Conservation (phyloP, 164 flowering plant species). For the Protea cynaroides region DNA sequence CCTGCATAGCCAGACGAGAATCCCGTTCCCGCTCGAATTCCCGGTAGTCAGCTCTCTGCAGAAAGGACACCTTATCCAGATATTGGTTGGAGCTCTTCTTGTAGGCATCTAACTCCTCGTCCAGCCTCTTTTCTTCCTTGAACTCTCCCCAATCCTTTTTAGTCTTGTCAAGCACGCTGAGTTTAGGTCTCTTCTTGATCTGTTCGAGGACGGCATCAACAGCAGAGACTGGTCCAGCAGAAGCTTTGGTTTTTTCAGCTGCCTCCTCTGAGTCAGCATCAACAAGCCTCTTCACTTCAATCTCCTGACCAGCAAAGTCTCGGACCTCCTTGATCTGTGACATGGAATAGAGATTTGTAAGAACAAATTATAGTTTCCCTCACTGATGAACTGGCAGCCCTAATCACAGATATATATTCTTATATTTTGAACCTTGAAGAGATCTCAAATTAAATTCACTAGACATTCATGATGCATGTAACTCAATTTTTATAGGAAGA, state of each 20-base stretch:
- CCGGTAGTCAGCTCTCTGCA: constrained; percentile 72
- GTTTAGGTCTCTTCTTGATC: constrained; percentile 87
- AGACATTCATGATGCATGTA: no score
- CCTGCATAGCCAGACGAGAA: constrained; percentile 54
- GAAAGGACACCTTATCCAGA: constrained; percentile 74
- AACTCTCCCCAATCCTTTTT: constrained; percentile 97
- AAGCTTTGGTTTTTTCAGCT: constrained; percentile 50
- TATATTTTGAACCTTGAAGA: no score
- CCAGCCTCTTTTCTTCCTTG: constrained; percentile 77
- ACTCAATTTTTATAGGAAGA: no score
- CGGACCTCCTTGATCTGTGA: constrained; percentile 70
- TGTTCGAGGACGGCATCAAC: constrained; percentile 91
- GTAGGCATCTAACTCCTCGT: constrained; percentile 89
- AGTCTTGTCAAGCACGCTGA: constrained; percentile 85
- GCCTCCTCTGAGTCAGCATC: constrained; percentile 75
- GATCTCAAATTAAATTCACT: no score
- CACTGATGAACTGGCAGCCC: no score
- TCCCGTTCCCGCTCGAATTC: constrained; percentile 89
- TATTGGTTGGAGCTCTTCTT: constrained; percentile 89
- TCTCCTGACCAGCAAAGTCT: constrained; percentile 87
- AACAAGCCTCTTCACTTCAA: constrained; percentile 70
- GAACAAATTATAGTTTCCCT: neutral
- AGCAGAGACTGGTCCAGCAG: constrained; percentile 52
- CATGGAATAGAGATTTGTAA: constrained; percentile 3
- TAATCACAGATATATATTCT: no score